Evolutionary conservation across 2,329 filamentous ascomycete genomes (phyloP).

Genomic region (Microascus cirrosus): DNA sequence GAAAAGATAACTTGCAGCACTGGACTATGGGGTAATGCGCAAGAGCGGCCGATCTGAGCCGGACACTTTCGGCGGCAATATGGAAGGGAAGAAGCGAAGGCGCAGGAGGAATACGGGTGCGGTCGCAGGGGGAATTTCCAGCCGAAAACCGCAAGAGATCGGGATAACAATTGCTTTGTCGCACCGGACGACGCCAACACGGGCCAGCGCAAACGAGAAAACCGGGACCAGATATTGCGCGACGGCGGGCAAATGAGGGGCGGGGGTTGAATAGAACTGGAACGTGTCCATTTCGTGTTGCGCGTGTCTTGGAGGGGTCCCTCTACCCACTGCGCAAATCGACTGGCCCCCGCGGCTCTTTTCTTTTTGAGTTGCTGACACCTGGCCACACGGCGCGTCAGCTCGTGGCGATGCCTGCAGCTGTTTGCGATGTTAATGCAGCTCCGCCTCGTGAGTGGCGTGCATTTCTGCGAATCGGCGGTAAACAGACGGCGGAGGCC

Average conservation of each 20-base stretch:
- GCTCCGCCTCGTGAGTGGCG: neutral
- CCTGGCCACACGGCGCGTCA: neutral
- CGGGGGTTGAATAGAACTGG: neutral
- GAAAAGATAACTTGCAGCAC: constrained; percentile 3
- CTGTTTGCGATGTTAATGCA: neutral
- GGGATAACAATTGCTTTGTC: neutral
- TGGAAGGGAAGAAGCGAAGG: neutral
- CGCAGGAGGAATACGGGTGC: neutral
- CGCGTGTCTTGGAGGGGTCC: neutral
- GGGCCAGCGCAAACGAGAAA: neutral
- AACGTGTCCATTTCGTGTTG: constrained; percentile 4
- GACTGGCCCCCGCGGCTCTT: neutral
- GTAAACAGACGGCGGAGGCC: neutral
- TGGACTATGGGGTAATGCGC: constrained; percentile 4
- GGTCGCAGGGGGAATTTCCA: neutral
- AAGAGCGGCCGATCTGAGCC: neutral
- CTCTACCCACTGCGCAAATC: neutral
- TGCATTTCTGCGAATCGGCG: neutral
- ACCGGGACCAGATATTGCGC: neutral
- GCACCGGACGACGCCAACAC: neutral
- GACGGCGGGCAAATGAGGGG: neutral
- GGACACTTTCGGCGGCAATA: neutral
- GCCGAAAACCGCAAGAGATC: neutral
- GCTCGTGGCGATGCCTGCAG: neutral
- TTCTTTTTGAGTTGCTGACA: neutral